Base-by-base conservation (phyloP, 805 yeast species). In the Jamesozyma hellenica region DNA sequence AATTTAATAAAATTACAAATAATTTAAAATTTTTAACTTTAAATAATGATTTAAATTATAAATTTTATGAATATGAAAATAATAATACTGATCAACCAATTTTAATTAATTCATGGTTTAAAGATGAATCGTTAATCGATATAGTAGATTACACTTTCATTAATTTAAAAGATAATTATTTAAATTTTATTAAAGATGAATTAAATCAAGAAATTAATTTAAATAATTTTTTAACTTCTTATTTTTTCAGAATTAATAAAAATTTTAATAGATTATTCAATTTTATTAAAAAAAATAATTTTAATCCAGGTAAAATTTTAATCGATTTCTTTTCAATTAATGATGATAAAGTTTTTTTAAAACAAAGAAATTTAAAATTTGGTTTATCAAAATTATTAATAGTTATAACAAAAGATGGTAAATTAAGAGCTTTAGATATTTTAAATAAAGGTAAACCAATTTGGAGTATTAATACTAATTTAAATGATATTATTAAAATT, bases 381-480 rank as follows among this genome's bases (percentile, higher is more conserved):
- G 79, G 79, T 1, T 65, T 70, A 27, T 50, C 58, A 7, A 74
- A 74, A 42, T 52, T 55, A 4, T 43, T 75, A 21, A 53, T 74
- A 2, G 63, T 65, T 1, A 62, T 69, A 2, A 66, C 75, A 0
- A 48, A 52, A 11, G 53, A 53, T 34, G 71, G 72, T 4, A 63
- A 61, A 34, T 36, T 78, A 1, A 55, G 67, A 9, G 75, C 73
- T 1, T 51, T 74, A 14, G 64, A 70, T 42, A 53, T 72, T 1
- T 48, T 56, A 5, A 56, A 66, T 37, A 19, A 34, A n/a, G 72
- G 74, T 15, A 47, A 55, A 13, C 28, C 39, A 17, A 46, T 57
- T 6, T 76, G 80, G 81, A 48, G 41, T 4, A 45, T 58, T 19
- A 46, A 52, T 19, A 45, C 60, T n/a, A 46, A 43, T 6, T 39